Conservation (phyloP, 805 yeast species). For the Tetrapisispora fleetii region DNA sequence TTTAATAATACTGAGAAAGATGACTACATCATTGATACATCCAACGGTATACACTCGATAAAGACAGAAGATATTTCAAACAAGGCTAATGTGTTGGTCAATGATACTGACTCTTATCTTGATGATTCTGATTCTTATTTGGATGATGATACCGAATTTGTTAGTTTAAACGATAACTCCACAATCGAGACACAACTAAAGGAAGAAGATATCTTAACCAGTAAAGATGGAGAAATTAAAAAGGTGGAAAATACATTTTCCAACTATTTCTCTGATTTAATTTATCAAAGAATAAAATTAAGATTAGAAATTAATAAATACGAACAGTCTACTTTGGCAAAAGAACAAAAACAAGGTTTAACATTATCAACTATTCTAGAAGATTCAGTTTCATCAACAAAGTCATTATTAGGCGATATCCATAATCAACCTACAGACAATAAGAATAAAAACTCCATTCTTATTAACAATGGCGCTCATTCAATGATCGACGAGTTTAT, state of each 20-base stretch:
- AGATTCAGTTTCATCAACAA: not conserved
- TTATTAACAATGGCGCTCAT: conserved; percentile 1
- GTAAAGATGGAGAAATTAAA: not conserved
- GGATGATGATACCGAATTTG: conserved; percentile 3
- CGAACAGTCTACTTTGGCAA: conserved; percentile 8
- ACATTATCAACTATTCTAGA: not conserved
- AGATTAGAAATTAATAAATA: conserved; percentile 21
- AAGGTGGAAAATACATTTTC: conserved; percentile 10
- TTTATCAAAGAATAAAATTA: conserved; percentile 20
- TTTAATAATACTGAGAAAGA: conserved; percentile 1
- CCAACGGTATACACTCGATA: not conserved
- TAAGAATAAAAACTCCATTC: not conserved
- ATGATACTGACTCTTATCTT: not conserved
- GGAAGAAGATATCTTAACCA: conserved; percentile 6
- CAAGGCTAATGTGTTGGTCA: not conserved
- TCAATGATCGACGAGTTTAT: conserved; percentile 7
- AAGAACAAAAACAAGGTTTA: not conserved
- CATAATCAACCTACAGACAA: not conserved
- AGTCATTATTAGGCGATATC: not conserved
- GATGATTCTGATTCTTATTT: conserved; percentile 1
- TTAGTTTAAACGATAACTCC: conserved; percentile 8
- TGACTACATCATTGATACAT: conserved; percentile 15
- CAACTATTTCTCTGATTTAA: conserved; percentile 18
- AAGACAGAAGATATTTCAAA: not conserved
- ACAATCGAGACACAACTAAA: conserved; percentile 7